These are phyloP conservation scores for Suhomyces pyralidae DNA, from an alignment of 805 yeast genomes.

Conservation along the genomic window DNA sequence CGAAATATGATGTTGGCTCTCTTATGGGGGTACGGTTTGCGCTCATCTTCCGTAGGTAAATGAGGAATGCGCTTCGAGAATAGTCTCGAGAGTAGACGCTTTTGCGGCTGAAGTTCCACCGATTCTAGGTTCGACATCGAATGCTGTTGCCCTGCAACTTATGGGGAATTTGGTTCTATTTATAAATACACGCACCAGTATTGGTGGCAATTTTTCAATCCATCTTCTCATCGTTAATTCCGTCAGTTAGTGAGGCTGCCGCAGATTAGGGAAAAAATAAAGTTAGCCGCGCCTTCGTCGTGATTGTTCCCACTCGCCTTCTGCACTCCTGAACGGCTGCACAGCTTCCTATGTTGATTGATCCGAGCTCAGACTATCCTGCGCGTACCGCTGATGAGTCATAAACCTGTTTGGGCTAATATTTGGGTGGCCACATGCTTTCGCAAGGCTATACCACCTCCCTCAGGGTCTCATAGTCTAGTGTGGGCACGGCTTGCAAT, in stretches of 20 bases:
- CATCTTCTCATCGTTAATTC: neutral
- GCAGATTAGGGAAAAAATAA: neutral
- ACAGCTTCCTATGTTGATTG: neutral
- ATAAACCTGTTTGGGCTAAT: neutral
- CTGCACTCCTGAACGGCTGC: neutral
- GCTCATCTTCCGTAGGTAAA: slow-evolving; percentile 49
- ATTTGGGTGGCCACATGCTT: neutral
- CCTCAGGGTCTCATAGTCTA: neutral
- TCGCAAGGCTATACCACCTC: neutral
- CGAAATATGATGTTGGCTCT: slow-evolving; percentile 36
- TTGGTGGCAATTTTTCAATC: neutral
- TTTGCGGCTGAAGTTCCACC: slow-evolving; percentile 20
- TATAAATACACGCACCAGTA: neutral
- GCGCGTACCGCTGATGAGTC: neutral
- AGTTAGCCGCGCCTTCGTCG: neutral
- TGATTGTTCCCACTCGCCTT: neutral
- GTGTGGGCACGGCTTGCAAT: neutral
- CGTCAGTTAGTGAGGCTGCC: neutral
- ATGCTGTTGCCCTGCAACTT: neutral
- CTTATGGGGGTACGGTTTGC: slow-evolving; percentile 44
- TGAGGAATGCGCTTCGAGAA: slow-evolving; percentile 44
- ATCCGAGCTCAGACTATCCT: neutral
- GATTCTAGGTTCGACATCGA: neutral
- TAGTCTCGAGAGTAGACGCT: slow-evolving; percentile 32
- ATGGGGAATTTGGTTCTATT: neutral